phyloP scores from a whole-genome alignment of 345 rosid genomes.

The Dimocarpus longan region DNA sequence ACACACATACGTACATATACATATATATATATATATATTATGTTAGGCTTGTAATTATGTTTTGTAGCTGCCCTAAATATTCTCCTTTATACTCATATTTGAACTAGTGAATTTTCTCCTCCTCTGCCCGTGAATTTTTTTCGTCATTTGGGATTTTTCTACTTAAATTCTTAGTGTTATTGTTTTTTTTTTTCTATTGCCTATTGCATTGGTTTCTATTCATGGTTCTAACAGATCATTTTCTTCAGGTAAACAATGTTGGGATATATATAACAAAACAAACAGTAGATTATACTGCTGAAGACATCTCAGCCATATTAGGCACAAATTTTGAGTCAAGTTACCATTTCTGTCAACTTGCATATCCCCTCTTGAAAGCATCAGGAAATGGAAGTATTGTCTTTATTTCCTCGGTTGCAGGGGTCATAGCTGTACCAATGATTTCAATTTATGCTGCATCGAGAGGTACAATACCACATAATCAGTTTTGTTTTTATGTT shows the following conservation, averaged over 20 bases:
- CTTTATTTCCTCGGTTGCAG: slow-evolving; percentile 50
- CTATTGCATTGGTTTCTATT: too few relatives aligned
- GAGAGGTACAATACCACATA: slow-evolving; percentile 35
- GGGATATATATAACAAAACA: slow-evolving; percentile 40
- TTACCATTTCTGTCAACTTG: slow-evolving; percentile 49
- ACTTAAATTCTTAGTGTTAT: too few relatives aligned
- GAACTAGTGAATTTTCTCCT: too few relatives aligned
- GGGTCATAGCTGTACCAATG: slow-evolving; percentile 28
- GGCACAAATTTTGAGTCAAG: slow-evolving; percentile 49
- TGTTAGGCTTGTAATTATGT: too few relatives aligned
- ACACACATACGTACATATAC: too few relatives aligned
- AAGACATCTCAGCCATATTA: slow-evolving; percentile 32
- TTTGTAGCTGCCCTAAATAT: too few relatives aligned
- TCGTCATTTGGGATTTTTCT: too few relatives aligned
- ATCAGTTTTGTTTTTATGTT: too few relatives aligned
- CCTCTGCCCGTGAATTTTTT: too few relatives aligned
- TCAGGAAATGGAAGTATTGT: slow-evolving; percentile 50
- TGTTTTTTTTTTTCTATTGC: too few relatives aligned
- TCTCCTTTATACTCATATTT: too few relatives aligned
- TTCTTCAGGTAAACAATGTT: slow-evolving; percentile 48
- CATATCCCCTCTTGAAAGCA: slow-evolving; percentile 51
- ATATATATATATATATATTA: too few relatives aligned
- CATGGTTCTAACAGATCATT: neutral
- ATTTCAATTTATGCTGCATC: slow-evolving; percentile 42
- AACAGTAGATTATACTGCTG: slow-evolving; percentile 26